Base-by-base conservation (phyloP, 2,329 filamentous ascomycete genomes). In the Colletotrichum theobromicola region DNA sequence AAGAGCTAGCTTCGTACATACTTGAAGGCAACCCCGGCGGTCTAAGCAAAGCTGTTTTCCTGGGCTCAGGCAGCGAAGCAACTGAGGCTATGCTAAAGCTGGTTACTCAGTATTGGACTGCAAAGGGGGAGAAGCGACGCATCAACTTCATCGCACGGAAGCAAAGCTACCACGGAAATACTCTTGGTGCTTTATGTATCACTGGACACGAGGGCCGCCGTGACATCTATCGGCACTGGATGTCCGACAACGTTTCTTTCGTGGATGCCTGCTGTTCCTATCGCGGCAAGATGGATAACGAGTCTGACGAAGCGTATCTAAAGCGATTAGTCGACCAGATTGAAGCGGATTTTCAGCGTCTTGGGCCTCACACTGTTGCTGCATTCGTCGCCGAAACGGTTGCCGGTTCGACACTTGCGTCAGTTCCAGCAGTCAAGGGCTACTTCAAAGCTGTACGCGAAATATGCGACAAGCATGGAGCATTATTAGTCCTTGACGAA, bases 101-200 rank as follows among this genome's bases (percentile, higher is more conserved):
- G n/a, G 42, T 50, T 7, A 50, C 42, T 50, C 42, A 50, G n/a
- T 50, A 50, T 15, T 50, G 42, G 42, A 6, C 42, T 50, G 42
- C 42, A 1, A 50, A 50, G 42, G 42, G 42, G 13, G n/a, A 50
- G 0, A 1, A 50, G 42, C 42, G 13, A 21, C 42, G 42, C n/a
- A 50, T 21, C 10, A 50, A 50, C 42, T 50, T 50, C 42, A 50
- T 50, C 42, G 42, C 42, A 21, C 42, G 42, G n/a, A 50, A 50
- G 12, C 42, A 50, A n/a, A 50, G 42, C 42, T 50, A 50, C 0
- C 42, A 50, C 6, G 42, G 42, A n/a, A 50, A 50, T 21, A 50
- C 42, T 2, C 3, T 50, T 2, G 42, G 42, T 50, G 42, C 42
- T 4, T 0, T 50, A 0, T 50, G 42, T 0, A 50, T 50, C 42